Evolutionary conservation across 148 eudicot species (phyloP), one percentile per base, ranked within the genome.

Genomic region (Suaeda aralocaspica): DNA sequence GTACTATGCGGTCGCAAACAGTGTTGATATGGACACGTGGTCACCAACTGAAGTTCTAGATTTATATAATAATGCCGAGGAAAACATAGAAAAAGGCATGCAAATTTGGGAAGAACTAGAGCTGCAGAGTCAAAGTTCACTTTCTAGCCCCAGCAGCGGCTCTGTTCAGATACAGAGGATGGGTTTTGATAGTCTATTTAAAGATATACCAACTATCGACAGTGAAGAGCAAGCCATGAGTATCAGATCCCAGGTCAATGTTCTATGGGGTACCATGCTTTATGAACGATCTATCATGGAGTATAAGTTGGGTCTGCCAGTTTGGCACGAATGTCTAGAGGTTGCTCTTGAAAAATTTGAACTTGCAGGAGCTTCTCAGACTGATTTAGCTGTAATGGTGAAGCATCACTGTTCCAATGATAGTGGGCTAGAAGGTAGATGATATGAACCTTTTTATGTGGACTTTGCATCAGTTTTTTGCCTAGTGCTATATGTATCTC

Each of bases 291-390:
- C 99, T 62, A 78, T 86, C 58, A 86, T 91, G 97, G 99, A 91
- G 78, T 89, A 75, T 66, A 94, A 94, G 67, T 63, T 94, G 42
- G 87, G 80, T 44, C 79, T 94, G 46, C 97, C 93, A 1, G 89
- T 87, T n/a, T 94, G 99, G 97, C 88, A 89, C 10, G 99, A 94
- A 74, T 94, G 93, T 77, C 80, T 94, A 79, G 99, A 91, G 78
- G 88, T 82, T 74, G 84, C 97, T 9, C 71, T 89, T 66, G 99
- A 91, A 74, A 94, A 91, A 74, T 94, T 94, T 73, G 90, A 87
- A 74, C 86, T 78, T 42, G 91, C 99, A 7, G 96, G 99, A 67
- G 96, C 92, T 85, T 89, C 97, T 77, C 82, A 84, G 13, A 84
- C 99, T 21, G 96, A 94, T 82, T 77, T 94, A 78, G 87, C 96